These are phyloP conservation scores for Suillus alpinus DNA, from an alignment of 768 basidiomycete genomes.

Conservation along the genomic window DNA sequence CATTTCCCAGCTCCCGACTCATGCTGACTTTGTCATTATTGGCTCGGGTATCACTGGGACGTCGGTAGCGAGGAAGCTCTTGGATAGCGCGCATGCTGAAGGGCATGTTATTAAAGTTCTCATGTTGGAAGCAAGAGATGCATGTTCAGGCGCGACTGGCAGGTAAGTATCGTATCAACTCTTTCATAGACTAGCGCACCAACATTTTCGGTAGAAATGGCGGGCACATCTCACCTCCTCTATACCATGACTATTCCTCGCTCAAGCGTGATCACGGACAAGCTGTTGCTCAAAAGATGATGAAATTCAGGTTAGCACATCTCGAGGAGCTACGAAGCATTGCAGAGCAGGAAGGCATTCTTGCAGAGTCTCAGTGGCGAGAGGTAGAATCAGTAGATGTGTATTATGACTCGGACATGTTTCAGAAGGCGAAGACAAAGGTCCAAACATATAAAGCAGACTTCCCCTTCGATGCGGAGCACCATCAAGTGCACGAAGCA, in stretches of 20 bases:
- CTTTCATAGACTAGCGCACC: background rate
- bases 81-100: slow-evolving; percentile 33
- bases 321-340: slow-evolving; percentile 44
- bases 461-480: slow-evolving; percentile 45
- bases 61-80: slow-evolving; percentile 52
- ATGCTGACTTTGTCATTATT: slow-evolving; percentile 68
- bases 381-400: slow-evolving; percentile 59
- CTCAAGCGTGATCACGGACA: slow-evolving; percentile 47
- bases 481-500: slow-evolving; percentile 30
- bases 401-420: slow-evolving; percentile 42
- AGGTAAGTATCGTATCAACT: slow-evolving; percentile 39
- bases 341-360: slow-evolving; percentile 52
- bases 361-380: slow-evolving; percentile 54
- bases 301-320: slow-evolving; percentile 63
- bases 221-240: slow-evolving; percentile 60
- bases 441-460: slow-evolving; percentile 47
- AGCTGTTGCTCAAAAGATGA: slow-evolving; percentile 46
- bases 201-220: slow-evolving; percentile 49
- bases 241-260: slow-evolving; percentile 56
- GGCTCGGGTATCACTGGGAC: slow-evolving; percentile 80
- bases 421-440: slow-evolving; percentile 38
- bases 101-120: slow-evolving; percentile 45
- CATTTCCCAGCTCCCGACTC: slow-evolving; percentile 23
- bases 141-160: slow-evolving; percentile 72
- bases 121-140: slow-evolving; percentile 80